These are phyloP conservation scores for Pythium oligandrum DNA, from an alignment of 352 stramenopile species.

Conservation along the genomic window DNA sequence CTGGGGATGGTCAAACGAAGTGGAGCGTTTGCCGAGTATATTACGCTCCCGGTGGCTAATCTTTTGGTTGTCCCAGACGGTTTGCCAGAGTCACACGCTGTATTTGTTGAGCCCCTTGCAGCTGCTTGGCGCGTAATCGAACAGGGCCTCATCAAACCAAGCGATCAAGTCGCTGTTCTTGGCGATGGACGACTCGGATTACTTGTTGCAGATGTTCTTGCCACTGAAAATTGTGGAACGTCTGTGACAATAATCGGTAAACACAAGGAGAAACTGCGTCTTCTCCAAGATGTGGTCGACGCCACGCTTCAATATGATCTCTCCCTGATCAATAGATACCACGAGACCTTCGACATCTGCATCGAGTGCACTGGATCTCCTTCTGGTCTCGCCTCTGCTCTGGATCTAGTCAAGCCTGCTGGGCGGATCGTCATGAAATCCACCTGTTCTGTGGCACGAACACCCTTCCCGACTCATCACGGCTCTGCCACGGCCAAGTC, in stretches of 20 bases:
- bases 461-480: not conserved
- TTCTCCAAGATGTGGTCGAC: conserved; percentile 42
- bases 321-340: conserved; percentile 7
- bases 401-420: not conserved
- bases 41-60: conserved; percentile 60
- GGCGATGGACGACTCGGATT: conserved; percentile 76
- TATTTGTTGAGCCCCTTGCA: conserved; percentile 66
- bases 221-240: conserved; percentile 2
- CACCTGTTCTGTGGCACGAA: conserved; percentile 12
- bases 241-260: conserved; percentile 43
- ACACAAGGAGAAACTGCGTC: conserved; percentile 47
- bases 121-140: conserved; percentile 69
- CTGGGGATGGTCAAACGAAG: conserved; percentile 67
- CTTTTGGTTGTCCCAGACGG: conserved; percentile 49
- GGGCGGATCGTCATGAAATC: conserved; percentile 23
- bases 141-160: conserved; percentile 38
- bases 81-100: conserved; percentile 35
- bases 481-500: conserved; percentile 23
- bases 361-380: conserved; percentile 1
- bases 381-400: not conserved
- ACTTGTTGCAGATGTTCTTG: conserved; percentile 62
- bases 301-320: conserved; percentile 14
- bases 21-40: conserved; percentile 70
- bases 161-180: conserved; percentile 53
- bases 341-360: conserved; percentile 9